Evolutionary conservation across 2,329 filamentous ascomycete genomes (phyloP), one percentile per base, ranked within the genome.

Genomic region (Simplicillium aogashimaense): DNA sequence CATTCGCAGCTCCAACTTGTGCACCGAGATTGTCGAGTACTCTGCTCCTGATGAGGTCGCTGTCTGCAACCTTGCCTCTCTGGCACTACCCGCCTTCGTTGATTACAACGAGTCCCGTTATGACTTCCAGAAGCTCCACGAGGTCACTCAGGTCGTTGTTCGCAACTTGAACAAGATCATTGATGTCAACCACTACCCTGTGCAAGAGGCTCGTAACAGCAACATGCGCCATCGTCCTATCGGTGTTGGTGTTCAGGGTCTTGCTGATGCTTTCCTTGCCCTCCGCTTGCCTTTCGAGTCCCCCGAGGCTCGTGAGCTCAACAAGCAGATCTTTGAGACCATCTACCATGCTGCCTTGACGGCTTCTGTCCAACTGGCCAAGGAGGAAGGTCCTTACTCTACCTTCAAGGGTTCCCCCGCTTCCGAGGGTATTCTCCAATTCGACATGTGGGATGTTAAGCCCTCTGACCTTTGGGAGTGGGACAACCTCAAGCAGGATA

Each of bases 1-100:
- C 47, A 98, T 98, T 55, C 88, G 88, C 65, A 95, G 87, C 74
- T 98, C 92, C 57, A 98, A 98, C 66, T 75, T 98, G 37, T 98
- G 92, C 80, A 97, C 90, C 38, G 92, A 98, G 67, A 98, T 98
- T 54, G 78, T 98, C 49, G 92, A 98, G 71, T 98, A 95, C 73
- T 94, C 75, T 49, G 87, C 92, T 29, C 90, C 92, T 29, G 92
- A 98, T 64, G 92, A 98, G 76, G 92, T 98, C 38, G 92, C 92
- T 52, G 92, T 97, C 43, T 98, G 92, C 75, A 98, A 98, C 70
- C 69, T 98, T 63, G 92, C 92, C 30, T 98, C 92, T 4, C 73
- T 98, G 47, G 87, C 92, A 41, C 78, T 98, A 33, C 90, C 92
- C 14, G 83, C 86, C 7, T 98, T 81, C 52, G 87, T 97, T 42